phyloP scores from a whole-genome alignment of 2,329 filamentous ascomycete genomes.

The Trichoderma koningiopsis region DNA sequence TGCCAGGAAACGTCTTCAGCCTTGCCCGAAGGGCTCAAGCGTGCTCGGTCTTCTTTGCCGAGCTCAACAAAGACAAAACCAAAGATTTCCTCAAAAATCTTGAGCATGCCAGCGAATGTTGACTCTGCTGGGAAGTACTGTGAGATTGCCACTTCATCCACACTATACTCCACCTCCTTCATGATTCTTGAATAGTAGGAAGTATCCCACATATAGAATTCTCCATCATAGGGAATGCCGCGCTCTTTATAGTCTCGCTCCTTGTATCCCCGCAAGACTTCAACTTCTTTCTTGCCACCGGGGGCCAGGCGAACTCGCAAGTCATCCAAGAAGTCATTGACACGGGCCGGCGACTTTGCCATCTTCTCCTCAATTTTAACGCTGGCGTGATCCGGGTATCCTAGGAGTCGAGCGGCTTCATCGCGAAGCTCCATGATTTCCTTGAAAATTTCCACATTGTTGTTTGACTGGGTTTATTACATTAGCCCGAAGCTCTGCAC shows the following conservation, averaged over 20 bases:
- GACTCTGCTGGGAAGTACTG: slow-evolving; percentile 80
- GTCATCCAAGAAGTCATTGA: slow-evolving; percentile 72
- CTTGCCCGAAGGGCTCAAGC: slow-evolving; percentile 66
- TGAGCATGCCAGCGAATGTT: slow-evolving; percentile 76
- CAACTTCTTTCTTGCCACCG: slow-evolving; percentile 70
- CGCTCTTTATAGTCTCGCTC: slow-evolving; percentile 66
- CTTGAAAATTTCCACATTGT: slow-evolving; percentile 72
- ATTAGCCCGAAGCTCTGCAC: background rate
- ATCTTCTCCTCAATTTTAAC: slow-evolving; percentile 82
- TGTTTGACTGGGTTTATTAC: slow-evolving; percentile 53
- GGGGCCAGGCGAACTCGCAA: slow-evolving; percentile 66
- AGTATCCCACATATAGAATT: slow-evolving; percentile 83
- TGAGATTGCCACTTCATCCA: slow-evolving; percentile 77
- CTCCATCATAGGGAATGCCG: slow-evolving; percentile 61
- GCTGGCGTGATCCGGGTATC: slow-evolving; percentile 75
- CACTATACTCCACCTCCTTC: slow-evolving; percentile 77
- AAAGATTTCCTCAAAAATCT: slow-evolving; percentile 82
- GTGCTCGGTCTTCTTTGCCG: slow-evolving; percentile 63
- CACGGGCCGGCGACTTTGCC: slow-evolving; percentile 74
- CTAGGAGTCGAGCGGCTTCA: slow-evolving; percentile 74
- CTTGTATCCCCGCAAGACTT: slow-evolving; percentile 73
- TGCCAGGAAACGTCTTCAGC: slow-evolving; percentile 78
- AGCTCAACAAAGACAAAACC: slow-evolving; percentile 78
- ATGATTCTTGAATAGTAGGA: slow-evolving; percentile 79
- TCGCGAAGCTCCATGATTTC: slow-evolving; percentile 75